Evolutionary conservation across 169 alveolate species (phyloP), one percentile per base, ranked within the genome.

Genomic region (Cryptosporidium sp.): DNA sequence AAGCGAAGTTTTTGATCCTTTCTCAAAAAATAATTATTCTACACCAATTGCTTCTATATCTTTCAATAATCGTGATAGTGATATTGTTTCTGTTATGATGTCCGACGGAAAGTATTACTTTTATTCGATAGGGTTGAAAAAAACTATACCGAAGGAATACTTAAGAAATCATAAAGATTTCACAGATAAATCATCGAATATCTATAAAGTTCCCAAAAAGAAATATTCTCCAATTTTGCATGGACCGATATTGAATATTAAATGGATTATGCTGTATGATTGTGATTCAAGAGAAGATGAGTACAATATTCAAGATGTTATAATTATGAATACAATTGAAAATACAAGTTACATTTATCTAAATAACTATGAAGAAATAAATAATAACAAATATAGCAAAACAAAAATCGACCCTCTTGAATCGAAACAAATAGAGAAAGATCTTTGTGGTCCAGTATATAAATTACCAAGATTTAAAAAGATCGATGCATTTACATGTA

Each of bases 381-480:
- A n/a, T 62, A 42, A 61, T 35, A 23, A 31, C 26, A 23, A 37
- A 31, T 18, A 10, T 31, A 8, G 7, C 21, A 44, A 23, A 37
- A 14, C 18, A 2, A 39, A 12, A 16, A 39, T 9, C 5, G 37
- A 5, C 4, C 4, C 18, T 48, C 29, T 5, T 0, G 69, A 80
- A 14, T 45, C 42, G 14, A 26, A 21, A 31, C 52, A 45, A 21
- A 65, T 65, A 9, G 89, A 61, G 16, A 80, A 31, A 9, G 18
- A 65, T 33, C 31, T 80, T 62, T 80, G 89, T 23, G 89, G 89
- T 1, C 89, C 89, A 12, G 89, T 80, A 42, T 80, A n/a, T 80
- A 65, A 80, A 45, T 16, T 80, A 1, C 89, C 89, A 10, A 80
- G 89, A 80, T 80, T 80, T 33, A 80, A 80, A 48, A 80, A 26